These are phyloP conservation scores for Fusarium staphyleae DNA, from an alignment of 2,329 filamentous ascomycete species.

Conservation along the genomic window DNA sequence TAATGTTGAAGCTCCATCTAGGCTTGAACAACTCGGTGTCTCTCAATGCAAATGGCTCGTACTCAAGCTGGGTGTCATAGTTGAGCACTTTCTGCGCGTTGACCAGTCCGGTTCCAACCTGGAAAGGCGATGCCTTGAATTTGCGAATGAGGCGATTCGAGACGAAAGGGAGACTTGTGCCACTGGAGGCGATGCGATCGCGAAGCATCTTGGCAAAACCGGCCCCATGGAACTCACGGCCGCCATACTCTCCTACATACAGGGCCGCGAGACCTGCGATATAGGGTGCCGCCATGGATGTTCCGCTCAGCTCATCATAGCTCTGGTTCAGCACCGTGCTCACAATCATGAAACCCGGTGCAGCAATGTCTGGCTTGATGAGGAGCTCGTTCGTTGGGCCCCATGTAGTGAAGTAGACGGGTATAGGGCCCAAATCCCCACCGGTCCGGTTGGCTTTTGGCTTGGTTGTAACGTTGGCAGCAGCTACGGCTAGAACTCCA, in stretches of 20 bases:
- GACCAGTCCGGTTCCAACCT: slow-evolving; percentile 56
- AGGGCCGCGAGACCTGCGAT: slow-evolving; percentile 59
- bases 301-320: slow-evolving; percentile 59
- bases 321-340: slow-evolving; percentile 54
- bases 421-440: slow-evolving; percentile 42
- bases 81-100: slow-evolving; percentile 55
- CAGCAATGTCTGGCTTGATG: slow-evolving; percentile 59
- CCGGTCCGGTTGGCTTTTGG: slow-evolving; percentile 45
- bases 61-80: slow-evolving; percentile 48
- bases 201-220: slow-evolving; percentile 44
- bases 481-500: slow-evolving; percentile 48
- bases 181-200: slow-evolving; percentile 48
- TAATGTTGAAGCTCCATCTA: slow-evolving; percentile 49
- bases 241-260: slow-evolving; percentile 53
- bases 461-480: slow-evolving; percentile 53
- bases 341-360: slow-evolving; percentile 58
- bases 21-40: slow-evolving; percentile 55
- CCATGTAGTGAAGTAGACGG: slow-evolving; percentile 59
- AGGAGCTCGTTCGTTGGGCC: slow-evolving; percentile 59
- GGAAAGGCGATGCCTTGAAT: slow-evolving; percentile 47
- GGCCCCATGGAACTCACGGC: slow-evolving; percentile 49
- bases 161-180: slow-evolving; percentile 44
- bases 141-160: slow-evolving; percentile 32
- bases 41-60: slow-evolving; percentile 56
- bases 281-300: slow-evolving; percentile 64